Evolutionary conservation across 805 yeast species (phyloP).

Genomic region (Yamadazyma nakazawae): DNA sequence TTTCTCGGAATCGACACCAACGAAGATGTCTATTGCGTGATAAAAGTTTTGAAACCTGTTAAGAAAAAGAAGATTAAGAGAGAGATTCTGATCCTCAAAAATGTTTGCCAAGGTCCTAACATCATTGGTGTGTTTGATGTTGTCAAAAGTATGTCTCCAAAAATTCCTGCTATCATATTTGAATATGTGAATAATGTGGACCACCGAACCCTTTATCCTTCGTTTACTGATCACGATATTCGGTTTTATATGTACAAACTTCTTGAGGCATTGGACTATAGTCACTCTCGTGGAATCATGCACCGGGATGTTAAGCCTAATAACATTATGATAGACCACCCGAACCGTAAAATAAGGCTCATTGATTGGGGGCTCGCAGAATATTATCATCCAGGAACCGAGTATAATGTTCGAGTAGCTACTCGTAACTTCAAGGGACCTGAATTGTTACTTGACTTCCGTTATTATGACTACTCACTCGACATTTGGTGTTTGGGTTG

Average conservation of each 20-base stretch:
- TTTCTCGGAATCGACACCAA: slow-evolving; percentile 77
- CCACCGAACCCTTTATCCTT: slow-evolving; percentile 77
- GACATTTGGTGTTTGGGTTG: slow-evolving; percentile 96
- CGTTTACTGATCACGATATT: slow-evolving; percentile 69
- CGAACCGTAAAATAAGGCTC: slow-evolving; percentile 62
- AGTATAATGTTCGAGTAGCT: slow-evolving; percentile 91
- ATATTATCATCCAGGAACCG: slow-evolving; percentile 84
- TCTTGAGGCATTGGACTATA: slow-evolving; percentile 79
- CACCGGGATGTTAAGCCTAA: slow-evolving; percentile 96
- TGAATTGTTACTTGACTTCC: slow-evolving; percentile 79
- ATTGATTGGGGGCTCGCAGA: slow-evolving; percentile 98
- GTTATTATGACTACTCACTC: slow-evolving; percentile 85
- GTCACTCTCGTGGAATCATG: slow-evolving; percentile 94
- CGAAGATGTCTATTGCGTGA: slow-evolving; percentile 64
- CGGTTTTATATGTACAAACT: slow-evolving; percentile 80
- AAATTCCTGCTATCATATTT: slow-evolving; percentile 83
- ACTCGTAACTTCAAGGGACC: slow-evolving; percentile 94
- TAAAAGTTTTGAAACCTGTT: slow-evolving; percentile 89
- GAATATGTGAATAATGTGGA: slow-evolving; percentile 83
- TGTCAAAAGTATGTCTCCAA: slow-evolving; percentile 74
- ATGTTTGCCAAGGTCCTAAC: slow-evolving; percentile 81
- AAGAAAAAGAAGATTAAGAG: slow-evolving; percentile 88
- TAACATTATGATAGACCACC: slow-evolving; percentile 91
- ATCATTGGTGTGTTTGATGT: slow-evolving; percentile 74
- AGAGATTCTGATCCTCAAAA: slow-evolving; percentile 83